Evolutionary conservation across 164 flowering plant genomes (phyloP).

Genomic region (Cinnamomum chago): DNA sequence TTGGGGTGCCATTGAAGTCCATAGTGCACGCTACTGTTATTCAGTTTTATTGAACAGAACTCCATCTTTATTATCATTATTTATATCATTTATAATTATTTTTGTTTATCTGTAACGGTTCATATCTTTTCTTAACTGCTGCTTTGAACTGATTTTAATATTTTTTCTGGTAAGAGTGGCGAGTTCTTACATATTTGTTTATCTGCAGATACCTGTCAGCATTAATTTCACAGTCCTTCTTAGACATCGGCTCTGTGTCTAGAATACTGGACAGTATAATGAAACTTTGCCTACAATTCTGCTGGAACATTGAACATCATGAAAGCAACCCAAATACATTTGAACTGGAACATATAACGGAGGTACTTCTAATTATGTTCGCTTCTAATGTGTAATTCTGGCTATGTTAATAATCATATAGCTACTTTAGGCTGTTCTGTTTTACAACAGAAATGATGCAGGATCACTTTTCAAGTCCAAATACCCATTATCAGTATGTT

Average conservation of each 20-base stretch:
- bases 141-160: neutral
- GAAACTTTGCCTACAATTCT: conserved; percentile 93
- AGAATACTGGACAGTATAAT: conserved; percentile 92
- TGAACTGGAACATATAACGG: conserved; percentile 77
- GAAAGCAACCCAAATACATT: conserved; percentile 54
- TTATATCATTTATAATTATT: too few relatives aligned
- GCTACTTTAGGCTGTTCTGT: neutral
- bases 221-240: conserved; percentile 90
- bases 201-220: conserved; percentile 88
- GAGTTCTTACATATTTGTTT: conserved; percentile 6
- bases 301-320: conserved; percentile 83
- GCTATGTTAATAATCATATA: neutral
- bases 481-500: neutral
- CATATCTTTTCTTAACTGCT: neutral
- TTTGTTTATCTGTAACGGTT: too few relatives aligned
- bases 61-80: too few relatives aligned
- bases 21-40: too few relatives aligned
- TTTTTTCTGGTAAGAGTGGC: neutral
- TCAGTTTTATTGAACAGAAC: too few relatives aligned
- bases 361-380: conserved; percentile 40
- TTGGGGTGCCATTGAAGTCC: too few relatives aligned
- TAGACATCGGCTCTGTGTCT: conserved; percentile 96
- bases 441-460: neutral
- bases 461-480: neutral
- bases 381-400: neutral